Evolutionary conservation across 169 alveolate genomes (phyloP).

Genomic region (Fabrea salina): DNA sequence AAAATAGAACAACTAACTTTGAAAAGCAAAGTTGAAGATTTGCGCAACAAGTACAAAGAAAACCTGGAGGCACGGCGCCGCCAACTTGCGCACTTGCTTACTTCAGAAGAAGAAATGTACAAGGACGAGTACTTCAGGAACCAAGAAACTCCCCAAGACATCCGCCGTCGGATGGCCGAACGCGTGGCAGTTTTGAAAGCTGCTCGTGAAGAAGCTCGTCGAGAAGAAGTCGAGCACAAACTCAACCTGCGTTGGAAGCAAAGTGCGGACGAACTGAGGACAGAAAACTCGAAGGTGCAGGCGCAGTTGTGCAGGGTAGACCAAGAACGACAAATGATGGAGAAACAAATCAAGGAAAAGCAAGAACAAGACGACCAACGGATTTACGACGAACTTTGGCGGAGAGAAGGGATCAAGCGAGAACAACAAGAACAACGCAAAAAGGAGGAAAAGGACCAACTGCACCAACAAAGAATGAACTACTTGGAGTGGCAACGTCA

Average conservation of each 20-base stretch:
- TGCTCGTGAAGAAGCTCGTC: conserved; percentile 33
- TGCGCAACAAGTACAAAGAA: conserved; percentile 35
- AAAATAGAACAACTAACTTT: conserved; percentile 20
- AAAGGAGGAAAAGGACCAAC: conserved; percentile 39
- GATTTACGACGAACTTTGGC: conserved; percentile 48
- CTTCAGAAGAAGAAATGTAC: conserved; percentile 43
- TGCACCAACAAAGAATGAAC: conserved; percentile 41
- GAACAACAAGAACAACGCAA: conserved; percentile 32
- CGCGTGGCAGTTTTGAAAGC: conserved; percentile 36
- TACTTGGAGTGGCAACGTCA: conserved; percentile 45
- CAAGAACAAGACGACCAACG: conserved; percentile 33
- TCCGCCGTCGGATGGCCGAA: conserved; percentile 50
- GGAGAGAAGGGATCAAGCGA: conserved; percentile 25
- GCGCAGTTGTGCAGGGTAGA: conserved; percentile 26
- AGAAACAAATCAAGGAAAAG: conserved; percentile 30
- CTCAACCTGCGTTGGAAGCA: conserved; percentile 37
- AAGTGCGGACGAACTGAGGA: conserved; percentile 51
- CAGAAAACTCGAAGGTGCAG: conserved; percentile 34
- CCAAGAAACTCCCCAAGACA: conserved; percentile 58
- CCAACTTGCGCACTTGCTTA: conserved; percentile 27
- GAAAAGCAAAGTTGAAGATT: conserved; percentile 29
- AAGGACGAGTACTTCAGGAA: conserved; percentile 43
- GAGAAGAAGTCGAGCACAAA: conserved; percentile 29
- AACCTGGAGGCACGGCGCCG: conserved; percentile 36
- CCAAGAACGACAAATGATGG: conserved; percentile 45